Percentiles rank a stretch among this genome's conserved stretches.
Conservation (phyloP, 169 alveolate species). For the Amoebophrya sp. region DNA sequence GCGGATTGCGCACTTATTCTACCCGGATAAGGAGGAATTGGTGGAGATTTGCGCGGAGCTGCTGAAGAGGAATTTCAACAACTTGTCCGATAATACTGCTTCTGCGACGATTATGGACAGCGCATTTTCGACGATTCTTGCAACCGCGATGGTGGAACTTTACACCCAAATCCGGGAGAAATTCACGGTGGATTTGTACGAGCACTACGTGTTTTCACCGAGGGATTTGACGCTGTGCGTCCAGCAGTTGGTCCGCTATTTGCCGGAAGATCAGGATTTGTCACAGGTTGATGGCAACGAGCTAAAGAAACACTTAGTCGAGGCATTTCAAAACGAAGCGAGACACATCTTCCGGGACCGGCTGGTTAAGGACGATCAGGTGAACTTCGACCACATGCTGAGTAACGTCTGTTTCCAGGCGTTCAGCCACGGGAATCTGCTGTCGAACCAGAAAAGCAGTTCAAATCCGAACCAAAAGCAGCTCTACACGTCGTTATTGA, state of each 20-base stretch:
- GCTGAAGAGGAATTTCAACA: not conserved
- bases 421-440: slow-evolving; percentile 32
- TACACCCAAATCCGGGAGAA: slow-evolving; percentile 57
- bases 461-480: not conserved
- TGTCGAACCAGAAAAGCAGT: too few relatives aligned
- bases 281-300: slow-evolving; percentile 48
- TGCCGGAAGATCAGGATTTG: slow-evolving; percentile 35
- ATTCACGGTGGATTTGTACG: slow-evolving; percentile 73
- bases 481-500: slow-evolving; percentile 43
- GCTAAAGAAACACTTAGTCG: slow-evolving; percentile 53
- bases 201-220: slow-evolving; percentile 83
- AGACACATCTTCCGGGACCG: slow-evolving; percentile 75
- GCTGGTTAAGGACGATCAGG: slow-evolving; percentile 64
- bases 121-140: slow-evolving; percentile 37
- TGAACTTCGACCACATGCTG: slow-evolving; percentile 62
- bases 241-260: slow-evolving; percentile 69
- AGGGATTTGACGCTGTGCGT: slow-evolving; percentile 73
- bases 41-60: not conserved
- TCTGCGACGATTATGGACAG: slow-evolving; percentile 29
- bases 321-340: slow-evolving; percentile 68
- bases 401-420: slow-evolving; percentile 32
- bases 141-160: slow-evolving; percentile 64
- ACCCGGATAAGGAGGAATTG: slow-evolving; percentile 73
- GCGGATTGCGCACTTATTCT: slow-evolving; percentile 66
- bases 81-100: slow-evolving; percentile 56